Percentiles rank a stretch among this genome's conserved stretches.
Evolutionary conservation across 306 rosid species (phyloP).

Genomic region (Senna tora): DNA sequence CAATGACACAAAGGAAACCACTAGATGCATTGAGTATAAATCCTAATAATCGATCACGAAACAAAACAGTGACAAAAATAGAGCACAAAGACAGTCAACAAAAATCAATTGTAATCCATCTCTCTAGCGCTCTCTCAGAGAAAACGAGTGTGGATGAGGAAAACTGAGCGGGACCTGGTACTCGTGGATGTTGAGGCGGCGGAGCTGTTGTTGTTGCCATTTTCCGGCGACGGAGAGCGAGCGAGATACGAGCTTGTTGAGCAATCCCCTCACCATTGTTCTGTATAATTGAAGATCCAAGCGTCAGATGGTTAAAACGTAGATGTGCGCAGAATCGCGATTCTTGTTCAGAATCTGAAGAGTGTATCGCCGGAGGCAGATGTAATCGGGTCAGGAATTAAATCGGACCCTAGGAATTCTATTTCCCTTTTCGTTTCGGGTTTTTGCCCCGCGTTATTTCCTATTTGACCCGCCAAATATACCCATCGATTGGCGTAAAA

Average conservation of each 20-base stretch:
- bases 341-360: background rate
- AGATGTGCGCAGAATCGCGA: background rate
- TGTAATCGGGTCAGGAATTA: background rate
- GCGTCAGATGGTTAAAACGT: background rate
- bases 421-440: background rate
- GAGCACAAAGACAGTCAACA: background rate
- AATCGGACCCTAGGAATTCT: background rate
- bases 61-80: background rate
- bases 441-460: background rate
- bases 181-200: constrained; percentile 51
- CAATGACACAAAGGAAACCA: background rate
- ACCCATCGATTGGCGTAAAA: background rate
- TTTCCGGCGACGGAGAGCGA: constrained; percentile 34
- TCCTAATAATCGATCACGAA: background rate
- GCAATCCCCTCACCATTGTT: constrained; percentile 79
- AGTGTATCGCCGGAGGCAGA: background rate
- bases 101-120: background rate
- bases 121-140: background rate
- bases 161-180: constrained; percentile 67
- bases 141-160: background rate
- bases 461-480: background rate
- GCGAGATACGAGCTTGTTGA: constrained; percentile 78
- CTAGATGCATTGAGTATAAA: background rate
- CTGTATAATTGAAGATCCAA: background rate
- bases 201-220: constrained; percentile 58